Evolutionary conservation across 2,329 filamentous ascomycete species (phyloP).

Genomic region (Leptosphaerulina australis): DNA sequence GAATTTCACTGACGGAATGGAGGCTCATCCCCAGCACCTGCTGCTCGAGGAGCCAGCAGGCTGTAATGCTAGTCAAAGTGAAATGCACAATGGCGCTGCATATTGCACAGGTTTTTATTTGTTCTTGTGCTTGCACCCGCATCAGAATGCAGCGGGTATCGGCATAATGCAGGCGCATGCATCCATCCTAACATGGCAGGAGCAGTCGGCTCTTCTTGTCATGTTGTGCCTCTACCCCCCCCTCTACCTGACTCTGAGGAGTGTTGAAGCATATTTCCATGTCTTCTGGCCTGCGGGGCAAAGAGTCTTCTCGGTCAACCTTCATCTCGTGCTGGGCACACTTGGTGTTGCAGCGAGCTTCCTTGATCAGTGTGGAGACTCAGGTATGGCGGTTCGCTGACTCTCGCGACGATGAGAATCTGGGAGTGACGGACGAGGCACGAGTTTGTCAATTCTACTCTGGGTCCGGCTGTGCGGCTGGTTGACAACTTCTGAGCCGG

Average conservation of each 20-base stretch:
- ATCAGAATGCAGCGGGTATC: slow-evolving; percentile 17
- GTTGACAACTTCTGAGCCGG: slow-evolving; percentile 27
- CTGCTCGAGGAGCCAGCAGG: background rate
- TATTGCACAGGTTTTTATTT: slow-evolving; percentile 5
- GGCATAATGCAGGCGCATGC: slow-evolving; percentile 6
- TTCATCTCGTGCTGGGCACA: background rate
- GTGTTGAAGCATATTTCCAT: background rate
- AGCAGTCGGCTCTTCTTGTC: slow-evolving; percentile 1
- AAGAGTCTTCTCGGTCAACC: background rate
- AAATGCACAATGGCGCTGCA: slow-evolving; percentile 8
- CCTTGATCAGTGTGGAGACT: background rate
- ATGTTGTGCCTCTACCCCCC: background rate
- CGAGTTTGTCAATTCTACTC: slow-evolving; percentile 18
- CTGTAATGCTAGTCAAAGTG: slow-evolving; percentile 7
- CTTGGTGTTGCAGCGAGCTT: background rate
- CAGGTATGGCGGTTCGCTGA: slow-evolving; percentile 34
- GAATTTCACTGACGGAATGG: slow-evolving; percentile 1
- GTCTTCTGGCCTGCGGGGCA: background rate
- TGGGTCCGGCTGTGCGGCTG: slow-evolving; percentile 25
- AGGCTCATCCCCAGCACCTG: too few species aligned
- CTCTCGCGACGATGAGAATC: slow-evolving; percentile 30
- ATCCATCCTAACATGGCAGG: slow-evolving; percentile 13
- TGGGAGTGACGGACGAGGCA: slow-evolving; percentile 28
- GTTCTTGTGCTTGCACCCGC: slow-evolving; percentile 5
- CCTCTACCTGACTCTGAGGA: slow-evolving; percentile 13